Percentiles rank a stretch among this genome's conserved stretches.
Conservation (phyloP, 345 rosid species). For the Balakata baccata region DNA sequence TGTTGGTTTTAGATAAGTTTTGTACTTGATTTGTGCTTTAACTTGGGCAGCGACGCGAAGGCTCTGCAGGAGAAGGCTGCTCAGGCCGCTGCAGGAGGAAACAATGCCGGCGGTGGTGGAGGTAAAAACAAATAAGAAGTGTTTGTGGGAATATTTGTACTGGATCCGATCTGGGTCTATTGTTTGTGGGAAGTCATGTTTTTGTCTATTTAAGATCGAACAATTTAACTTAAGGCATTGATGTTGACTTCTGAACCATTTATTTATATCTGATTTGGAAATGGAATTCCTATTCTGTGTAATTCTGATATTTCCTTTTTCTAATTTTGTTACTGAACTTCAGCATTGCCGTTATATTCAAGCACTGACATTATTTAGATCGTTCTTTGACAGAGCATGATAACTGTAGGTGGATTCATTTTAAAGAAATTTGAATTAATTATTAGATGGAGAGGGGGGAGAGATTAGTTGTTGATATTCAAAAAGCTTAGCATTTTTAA, state of each 20-base stretch:
- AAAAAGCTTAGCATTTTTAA: no score
- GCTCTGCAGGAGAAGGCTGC: conserved; percentile 49
- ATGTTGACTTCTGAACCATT: conserved; percentile 23
- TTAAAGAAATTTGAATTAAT: no score
- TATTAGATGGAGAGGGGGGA: no score
- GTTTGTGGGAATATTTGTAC: conserved; percentile 4
- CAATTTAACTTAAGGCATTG: not conserved
- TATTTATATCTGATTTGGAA: conserved; percentile 16
- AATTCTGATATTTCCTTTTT: not conserved
- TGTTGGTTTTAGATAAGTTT: not conserved
- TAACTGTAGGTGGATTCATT: no score
- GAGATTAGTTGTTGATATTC: no score
- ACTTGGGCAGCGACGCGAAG: conserved; percentile 37
- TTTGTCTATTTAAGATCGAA: not conserved
- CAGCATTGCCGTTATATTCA: not conserved
- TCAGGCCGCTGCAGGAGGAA: conserved; percentile 19
- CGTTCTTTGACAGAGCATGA: not conserved
- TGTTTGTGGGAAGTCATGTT: conserved; percentile 8
- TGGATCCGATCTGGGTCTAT: conserved; percentile 14
- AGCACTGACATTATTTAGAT: not conserved
- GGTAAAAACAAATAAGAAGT: conserved; percentile 18
- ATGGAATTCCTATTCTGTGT: conserved; percentile 6
- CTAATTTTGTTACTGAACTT: not conserved
- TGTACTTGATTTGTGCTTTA: not conserved
- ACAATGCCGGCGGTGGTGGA: conserved; percentile 14